Evolutionary conservation across 208 protist species (phyloP), one percentile per base, ranked within the genome.

Genomic region (Wallacemonas rigidus): DNA sequence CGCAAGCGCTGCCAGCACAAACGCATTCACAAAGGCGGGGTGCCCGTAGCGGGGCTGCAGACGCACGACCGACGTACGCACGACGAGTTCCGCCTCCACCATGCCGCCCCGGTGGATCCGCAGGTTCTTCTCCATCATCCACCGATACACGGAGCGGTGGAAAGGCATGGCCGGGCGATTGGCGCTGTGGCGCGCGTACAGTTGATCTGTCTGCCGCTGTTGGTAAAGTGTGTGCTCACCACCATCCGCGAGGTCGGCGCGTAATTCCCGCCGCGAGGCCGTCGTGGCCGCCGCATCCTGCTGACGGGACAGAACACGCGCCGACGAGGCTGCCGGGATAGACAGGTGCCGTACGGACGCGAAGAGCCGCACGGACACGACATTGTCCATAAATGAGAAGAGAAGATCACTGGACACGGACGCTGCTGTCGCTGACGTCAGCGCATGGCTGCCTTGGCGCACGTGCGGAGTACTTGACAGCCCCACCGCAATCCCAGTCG

Each of bases 331-430:
- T n/a, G 51, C 7, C 3, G 55, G 47, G 47, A 71, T 67, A 1
- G 69, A 67, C 43, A 83, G 41, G 67, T 87, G 85, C 12, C 73
- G 76, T 45, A 90, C 67, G 2, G 73, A 74, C 6, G 81, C 85
- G 36, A 64, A 65, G 39, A 90, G 74, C 12, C 51, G 74, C 61
- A 90, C 77, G 2, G 38, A 15, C 5, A 68, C 76, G 6, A 83
- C 74, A 73, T 87, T 90, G 63, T 85, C 85, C 55, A 87, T 71
- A 38, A 90, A 70, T 6, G 81, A 81, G 55, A 83, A 90, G 45
- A 79, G 40, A 26, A 76, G 63, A 48, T 74, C 48, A 41, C 61
- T 65, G 17, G 71, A 51, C 8, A 68, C 55, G 47, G 57, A 26
- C 55, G 48, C 61, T 44, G 71, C 9, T 14, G 58, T 1, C 56